These are phyloP conservation scores for Termitomyces sp. DNA, from an alignment of 768 basidiomycete genomes.

Conservation along the genomic window DNA sequence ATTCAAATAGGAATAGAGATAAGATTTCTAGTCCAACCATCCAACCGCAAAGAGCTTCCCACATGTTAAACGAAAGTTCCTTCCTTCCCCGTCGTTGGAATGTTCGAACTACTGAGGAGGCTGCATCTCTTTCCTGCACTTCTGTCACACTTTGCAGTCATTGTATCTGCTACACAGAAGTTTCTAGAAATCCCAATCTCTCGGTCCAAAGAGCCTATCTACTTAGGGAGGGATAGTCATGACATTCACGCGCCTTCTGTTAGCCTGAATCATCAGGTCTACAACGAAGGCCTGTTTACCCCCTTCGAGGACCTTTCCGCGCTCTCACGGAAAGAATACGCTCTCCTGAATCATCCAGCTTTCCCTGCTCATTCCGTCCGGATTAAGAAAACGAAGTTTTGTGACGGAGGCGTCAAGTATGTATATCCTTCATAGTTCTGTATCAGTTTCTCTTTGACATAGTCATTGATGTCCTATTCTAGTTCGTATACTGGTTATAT, in stretches of 20 bases:
- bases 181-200: background rate
- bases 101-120: background rate
- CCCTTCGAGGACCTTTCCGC: conserved; percentile 26
- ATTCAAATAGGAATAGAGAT: background rate
- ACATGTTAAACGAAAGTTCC: background rate
- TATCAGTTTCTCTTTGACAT: background rate
- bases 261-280: conserved; percentile 3
- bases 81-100: background rate
- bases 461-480: background rate
- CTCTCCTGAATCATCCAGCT: conserved; percentile 36
- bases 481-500: conserved; percentile 65
- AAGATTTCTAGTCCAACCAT: background rate
- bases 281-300: conserved; percentile 26
- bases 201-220: background rate
- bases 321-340: conserved; percentile 28
- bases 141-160: background rate
- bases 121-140: background rate
- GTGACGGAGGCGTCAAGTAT: conserved; percentile 50
- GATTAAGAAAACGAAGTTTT: conserved; percentile 55
- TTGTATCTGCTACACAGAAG: background rate
- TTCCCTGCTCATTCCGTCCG: conserved; percentile 49
- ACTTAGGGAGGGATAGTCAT: background rate
- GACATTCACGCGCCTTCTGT: background rate
- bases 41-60: background rate
- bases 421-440: background rate